Conservation (phyloP, 2,329 filamentous ascomycete genomes). For the Curvularia sp. region DNA sequence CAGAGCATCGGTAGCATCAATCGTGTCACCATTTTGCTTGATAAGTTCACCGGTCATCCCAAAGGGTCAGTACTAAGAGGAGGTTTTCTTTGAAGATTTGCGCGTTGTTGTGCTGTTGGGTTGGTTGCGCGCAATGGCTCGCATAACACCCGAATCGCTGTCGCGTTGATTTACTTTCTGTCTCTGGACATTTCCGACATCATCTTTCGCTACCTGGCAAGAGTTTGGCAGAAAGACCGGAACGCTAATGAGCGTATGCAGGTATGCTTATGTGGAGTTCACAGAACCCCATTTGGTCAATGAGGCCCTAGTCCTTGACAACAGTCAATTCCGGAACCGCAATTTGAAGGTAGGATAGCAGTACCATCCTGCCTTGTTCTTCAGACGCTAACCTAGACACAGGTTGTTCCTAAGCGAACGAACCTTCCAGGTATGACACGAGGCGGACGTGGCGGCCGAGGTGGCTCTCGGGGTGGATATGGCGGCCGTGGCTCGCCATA, state of each 20-base stretch:
- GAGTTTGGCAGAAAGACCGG: slow-evolving; percentile 61
- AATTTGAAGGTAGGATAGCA: slow-evolving; percentile 79
- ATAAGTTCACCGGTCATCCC: slow-evolving; percentile 99
- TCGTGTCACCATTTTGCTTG: slow-evolving; percentile 92
- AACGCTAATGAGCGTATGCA: slow-evolving; percentile 62
- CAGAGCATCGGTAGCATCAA: slow-evolving; percentile 98
- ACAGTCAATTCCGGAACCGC: slow-evolving; percentile 92
- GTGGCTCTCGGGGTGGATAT: slow-evolving; percentile 52
- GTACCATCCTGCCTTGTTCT: background rate
- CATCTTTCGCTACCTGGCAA: slow-evolving; percentile 64
- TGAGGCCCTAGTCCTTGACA: slow-evolving; percentile 92
- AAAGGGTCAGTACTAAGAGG: slow-evolving; percentile 79
- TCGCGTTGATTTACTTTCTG: background rate
- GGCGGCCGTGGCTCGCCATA: slow-evolving; percentile 63
- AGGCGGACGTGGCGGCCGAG: slow-evolving; percentile 70
- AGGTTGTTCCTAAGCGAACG: slow-evolving; percentile 91
- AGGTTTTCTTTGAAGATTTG: slow-evolving; percentile 42
- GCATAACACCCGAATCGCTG: slow-evolving; percentile 3
- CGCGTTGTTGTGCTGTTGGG: slow-evolving; percentile 1
- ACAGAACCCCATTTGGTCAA: slow-evolving; percentile 91
- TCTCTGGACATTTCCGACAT: slow-evolving; percentile 10
- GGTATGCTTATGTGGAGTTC: slow-evolving; percentile 99
- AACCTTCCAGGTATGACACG: slow-evolving; percentile 95
- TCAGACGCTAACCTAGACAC: slow-evolving; percentile 23
- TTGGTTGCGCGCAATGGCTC: slow-evolving; percentile 1